Evolutionary conservation across 208 protist species (phyloP), one percentile per base, ranked within the genome.

Genomic region (Leishmania turanica): DNA sequence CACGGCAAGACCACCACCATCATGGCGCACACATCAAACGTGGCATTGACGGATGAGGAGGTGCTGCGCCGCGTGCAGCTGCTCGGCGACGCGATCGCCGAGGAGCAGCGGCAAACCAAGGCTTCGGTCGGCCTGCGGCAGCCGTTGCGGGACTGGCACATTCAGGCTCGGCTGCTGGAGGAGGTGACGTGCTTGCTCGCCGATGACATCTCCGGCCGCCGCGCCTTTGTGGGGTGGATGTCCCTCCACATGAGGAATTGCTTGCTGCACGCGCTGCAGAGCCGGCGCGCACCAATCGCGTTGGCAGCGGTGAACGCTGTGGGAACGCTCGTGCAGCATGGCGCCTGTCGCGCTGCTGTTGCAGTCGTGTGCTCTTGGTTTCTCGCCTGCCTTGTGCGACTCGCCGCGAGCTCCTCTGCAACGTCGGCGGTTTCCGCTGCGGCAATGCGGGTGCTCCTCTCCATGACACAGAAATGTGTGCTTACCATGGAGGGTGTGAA

Each of bases 341-440:
- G 56, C 34, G 53, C 54, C 19, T 62, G 37, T 56, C 84, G 84
- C 42, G 31, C 34, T 27, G 66, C 70, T 27, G 65, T 69, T 19
- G 78, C 84, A 2, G 74, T 66, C 7, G 51, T 87, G 37, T 87
- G 87, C 69, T 83, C 77, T 73, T 93, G 91, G 91, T 92, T 94
- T 80, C 73, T 95, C 11, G 49, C 83, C 3, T 74, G 86, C 4
- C 70, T 95, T 11, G 49, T 93, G 34, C 54, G 75, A 19, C n/a
- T 87, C 19, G 90, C 92, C 17, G 77, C 80, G 3, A 86, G 84
- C 49, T 83, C 85, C 21, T 86, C 80, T 8, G 66, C 40, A 2
- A 66, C 79, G 5, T 84, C 82, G 19, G 54, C 15, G 47, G 77
- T 90, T 13, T 75, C 88, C 5, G 45, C 58, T 0, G 75, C 88